Evolutionary conservation across 257 asterid species (phyloP), one percentile per base, ranked within the genome.

Genomic region (Solanum tarijense): DNA sequence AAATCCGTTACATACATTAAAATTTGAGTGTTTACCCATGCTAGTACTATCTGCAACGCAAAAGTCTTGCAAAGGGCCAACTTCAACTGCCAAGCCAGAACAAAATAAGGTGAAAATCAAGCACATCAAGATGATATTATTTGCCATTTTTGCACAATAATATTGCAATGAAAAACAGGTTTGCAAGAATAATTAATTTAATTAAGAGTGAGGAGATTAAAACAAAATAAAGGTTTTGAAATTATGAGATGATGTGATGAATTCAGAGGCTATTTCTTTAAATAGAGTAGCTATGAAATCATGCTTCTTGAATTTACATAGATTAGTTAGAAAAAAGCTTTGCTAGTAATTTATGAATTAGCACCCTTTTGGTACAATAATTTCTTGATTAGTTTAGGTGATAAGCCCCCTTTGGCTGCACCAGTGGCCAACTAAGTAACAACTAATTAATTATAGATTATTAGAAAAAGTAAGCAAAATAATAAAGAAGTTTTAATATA

Each of bases 21-120:
- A 71, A 18, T 31, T 66, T 9, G 5, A 25, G 31, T n/a, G 23
- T 5, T 39, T 73, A 89, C 91, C 89, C 10, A 86, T 43, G 38
- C 55, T 48, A 21, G 18, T 78, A 52, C 81, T 1, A 87, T 87
- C 85, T 12, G 88, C 87, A 6, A 87, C 88, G 34, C 90, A 89
- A 71, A 89, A 89, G 36, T 89, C 90, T 65, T 87, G 90, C 60
- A 89, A 11, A 4, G 88, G 88, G 4, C 13, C 16, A 3, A 76
- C 71, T 9, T 89, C 89, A 84, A 32, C 36, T 41, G 91, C 89
- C 34, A 62, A 87, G 31, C 69, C 62, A 66, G 65, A 32, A 58
- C 14, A 55, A 9, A 76, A 78, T 1, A 34, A 85, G 60, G 35
- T 76, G 83, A 76, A 41, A 76, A 76, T 39, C 60, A 76, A 76